Evolutionary conservation across 164 flowering plant genomes (phyloP), one percentile per base, ranked within the genome.

Genomic region (Aristolochia contorta): DNA sequence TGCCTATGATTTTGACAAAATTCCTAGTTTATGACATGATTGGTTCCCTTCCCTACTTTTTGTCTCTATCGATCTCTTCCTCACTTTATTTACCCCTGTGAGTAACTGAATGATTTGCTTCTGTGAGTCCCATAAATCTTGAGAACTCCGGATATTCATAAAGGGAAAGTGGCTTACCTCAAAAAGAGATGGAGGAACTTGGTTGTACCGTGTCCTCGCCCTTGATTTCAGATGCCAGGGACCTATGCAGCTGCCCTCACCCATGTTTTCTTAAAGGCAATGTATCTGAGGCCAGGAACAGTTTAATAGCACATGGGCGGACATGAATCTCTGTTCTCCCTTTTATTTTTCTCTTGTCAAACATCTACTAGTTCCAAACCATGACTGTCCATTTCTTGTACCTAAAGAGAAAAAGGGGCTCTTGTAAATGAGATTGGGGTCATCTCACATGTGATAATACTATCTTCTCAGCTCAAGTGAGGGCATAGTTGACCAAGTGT

Each of bases 191-290:
- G 7, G 9, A 37, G 43, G 12, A 37, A 37, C 12, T 37, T 37
- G 5, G 43, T 37, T 37, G 43, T 37, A 10, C 43, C 43, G 1
- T 37, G 12, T 3, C 43, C 43, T 5, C 37, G 19, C 32, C 58
- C 16, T 57, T 19, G 15, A 12, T 22, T 9, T 16, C 25, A 12
- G 16, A 2, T 8, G 4, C 47, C 41, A 25, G 21, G 2, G 12
- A 32, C 4, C 4, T n/a, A 57, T 43, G 60, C 8, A 53, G 61
- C n/a, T n/a, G n/a, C n/a, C n/a, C n/a, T n/a, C n/a, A 62, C 58
- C 58, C 69, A 67, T 47, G 64, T 65, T 33, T 69, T 6, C 23
- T 24, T 6, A 68, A 37, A 53, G 69, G 65, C 71, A 66, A 69
- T 53, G 37, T 24, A 55, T 50, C 61, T 18, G 47, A 43, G 47